These are phyloP conservation scores for Pleurozium schreberi DNA, from an alignment of 225 moss, liverwort and hornwort genomes.

Conservation along the genomic window DNA sequence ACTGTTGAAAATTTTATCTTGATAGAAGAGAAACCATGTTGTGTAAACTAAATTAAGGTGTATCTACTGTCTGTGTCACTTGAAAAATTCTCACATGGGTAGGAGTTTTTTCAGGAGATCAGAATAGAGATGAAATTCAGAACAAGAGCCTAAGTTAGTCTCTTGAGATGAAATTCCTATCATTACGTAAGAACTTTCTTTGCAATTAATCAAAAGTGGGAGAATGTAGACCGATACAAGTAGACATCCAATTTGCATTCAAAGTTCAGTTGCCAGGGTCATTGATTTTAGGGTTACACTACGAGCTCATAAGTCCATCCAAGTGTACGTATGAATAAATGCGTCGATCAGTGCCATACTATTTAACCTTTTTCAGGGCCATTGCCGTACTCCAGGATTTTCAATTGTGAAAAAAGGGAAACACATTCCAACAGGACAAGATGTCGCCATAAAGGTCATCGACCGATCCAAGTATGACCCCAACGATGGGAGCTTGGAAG, in stretches of 20 bases:
- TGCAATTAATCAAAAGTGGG: background rate
- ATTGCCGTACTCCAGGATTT: background rate
- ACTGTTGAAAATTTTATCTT: background rate
- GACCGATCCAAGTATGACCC: background rate
- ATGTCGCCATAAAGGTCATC: background rate
- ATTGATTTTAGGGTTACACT: background rate
- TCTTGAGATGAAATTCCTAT: background rate
- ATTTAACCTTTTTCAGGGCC: background rate
- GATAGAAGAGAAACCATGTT: background rate
- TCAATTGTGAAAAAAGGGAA: background rate
- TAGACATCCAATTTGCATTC: background rate
- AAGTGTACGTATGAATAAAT: background rate
- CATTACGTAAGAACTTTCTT: background rate
- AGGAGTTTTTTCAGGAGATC: background rate
- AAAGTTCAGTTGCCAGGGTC: background rate
- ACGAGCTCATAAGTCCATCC: background rate
- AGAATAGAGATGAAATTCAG: background rate
- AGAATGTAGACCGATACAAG: background rate
- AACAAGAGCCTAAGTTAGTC: background rate
- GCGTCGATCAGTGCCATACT: background rate
- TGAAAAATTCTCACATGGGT: too few species aligned
- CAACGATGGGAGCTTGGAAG: background rate
- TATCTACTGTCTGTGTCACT: background rate
- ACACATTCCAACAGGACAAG: background rate
- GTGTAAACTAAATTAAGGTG: background rate